Base-by-base conservation (phyloP, 1,139 yeast species). In the Pneumocystis sp. region DNA sequence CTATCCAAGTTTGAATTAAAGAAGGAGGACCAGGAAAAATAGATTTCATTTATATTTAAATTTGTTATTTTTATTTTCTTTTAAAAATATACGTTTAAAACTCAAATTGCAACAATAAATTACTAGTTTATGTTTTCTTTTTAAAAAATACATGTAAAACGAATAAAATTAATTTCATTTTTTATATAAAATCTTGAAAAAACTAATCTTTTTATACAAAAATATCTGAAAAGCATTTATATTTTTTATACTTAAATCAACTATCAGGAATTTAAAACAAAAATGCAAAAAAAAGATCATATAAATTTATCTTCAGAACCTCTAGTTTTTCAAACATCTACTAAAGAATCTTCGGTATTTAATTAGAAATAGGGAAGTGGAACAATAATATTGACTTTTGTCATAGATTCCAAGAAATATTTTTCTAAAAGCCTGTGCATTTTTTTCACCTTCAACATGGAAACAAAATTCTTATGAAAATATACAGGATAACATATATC, bases 21-120 rank as follows among this genome's bases (percentile, higher is more conserved):
- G 61, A 64, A 21, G 71, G 70, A 21, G 66, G 62, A 7, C 39
- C 59, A n/a, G 66, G 67, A 39, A 66, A 66, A 25, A 64, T 63
- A 34, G 65, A 63, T 21, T 37, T 63, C 66, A 66, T 66, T 50
- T 50, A 17, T 25, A 10, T 29, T 50, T 12, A 15, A 50, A 10
- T 29, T 50, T 50, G 12, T 25, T 50, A 8, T 50, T 50, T 25
- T 6, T 1, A 4, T 1, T 37, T 37, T 37, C 8, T 37, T 37
- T 37, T 37, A 37, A 25, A 12, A 25, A 50, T 25, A 50, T 25
- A 50, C 21, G 5, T 19, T 29, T 29, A 50, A 50, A 10, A 21
- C n/a, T 25, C 31, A 19, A 21, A 25, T 12, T 25, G 25, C 4
- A 25, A 1, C 25, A 50, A 12, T 50, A 44, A 44, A 19, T 19